These are phyloP conservation scores for Aspergillus sp. DNA, from an alignment of 2,329 filamentous ascomycete genomes.

Conservation along the genomic window DNA sequence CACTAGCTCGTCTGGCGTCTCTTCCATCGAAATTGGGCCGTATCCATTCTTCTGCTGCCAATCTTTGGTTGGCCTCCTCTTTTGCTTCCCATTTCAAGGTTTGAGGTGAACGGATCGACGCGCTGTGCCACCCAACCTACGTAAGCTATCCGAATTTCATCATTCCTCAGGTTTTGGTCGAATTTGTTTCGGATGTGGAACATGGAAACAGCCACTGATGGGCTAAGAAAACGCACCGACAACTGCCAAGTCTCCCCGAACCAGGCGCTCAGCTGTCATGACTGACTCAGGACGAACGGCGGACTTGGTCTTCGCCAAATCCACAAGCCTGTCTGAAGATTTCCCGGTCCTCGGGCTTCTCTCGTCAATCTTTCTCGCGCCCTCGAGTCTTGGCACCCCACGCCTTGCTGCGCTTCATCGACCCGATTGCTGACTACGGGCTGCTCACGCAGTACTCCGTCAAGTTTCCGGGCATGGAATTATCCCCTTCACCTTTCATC, in stretches of 20 bases:
- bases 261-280: background rate
- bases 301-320: too few relatives aligned
- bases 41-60: slow-evolving; percentile 1
- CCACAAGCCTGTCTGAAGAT: too few relatives aligned
- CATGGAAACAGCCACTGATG: too few relatives aligned
- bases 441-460: background rate
- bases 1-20: background rate
- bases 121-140: background rate
- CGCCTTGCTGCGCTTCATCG: background rate
- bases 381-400: too few relatives aligned
- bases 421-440: background rate
- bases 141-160: slow-evolving; percentile 1
- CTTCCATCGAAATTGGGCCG: background rate
- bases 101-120: background rate
- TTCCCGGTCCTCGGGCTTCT: background rate
- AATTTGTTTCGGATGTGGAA: background rate
- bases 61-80: background rate
- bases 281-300: background rate
- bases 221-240: background rate
- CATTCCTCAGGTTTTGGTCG: background rate
- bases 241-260: background rate
- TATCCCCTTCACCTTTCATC: background rate
- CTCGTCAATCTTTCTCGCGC: background rate
- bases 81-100: background rate
- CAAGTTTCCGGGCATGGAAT: background rate